Conservation (phyloP, 2,329 filamentous ascomycete genomes). For the Hypoxylon sp. region DNA sequence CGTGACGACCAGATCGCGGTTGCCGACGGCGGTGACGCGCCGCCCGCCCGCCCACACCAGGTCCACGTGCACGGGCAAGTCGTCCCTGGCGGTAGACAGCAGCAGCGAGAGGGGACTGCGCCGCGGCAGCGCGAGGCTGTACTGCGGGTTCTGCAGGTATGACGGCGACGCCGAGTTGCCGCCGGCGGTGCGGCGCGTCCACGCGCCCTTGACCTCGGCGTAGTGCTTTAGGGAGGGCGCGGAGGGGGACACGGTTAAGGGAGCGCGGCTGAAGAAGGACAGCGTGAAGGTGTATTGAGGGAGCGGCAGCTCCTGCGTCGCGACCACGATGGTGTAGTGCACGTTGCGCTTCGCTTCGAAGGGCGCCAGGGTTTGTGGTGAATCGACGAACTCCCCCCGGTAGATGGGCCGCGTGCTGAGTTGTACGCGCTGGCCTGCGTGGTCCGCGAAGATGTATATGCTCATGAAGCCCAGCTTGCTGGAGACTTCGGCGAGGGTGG, state of each 20-base stretch:
- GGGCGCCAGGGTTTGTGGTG: constrained; percentile 88
- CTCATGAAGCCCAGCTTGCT: constrained; percentile 85
- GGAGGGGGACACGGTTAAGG: constrained; percentile 74
- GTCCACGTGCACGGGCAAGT: constrained; percentile 86
- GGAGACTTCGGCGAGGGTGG: constrained; percentile 60
- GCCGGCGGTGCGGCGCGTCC: constrained; percentile 85
- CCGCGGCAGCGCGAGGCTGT: constrained; percentile 72
- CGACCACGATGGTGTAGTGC: constrained; percentile 75
- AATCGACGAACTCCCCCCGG: constrained; percentile 91
- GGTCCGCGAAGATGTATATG: constrained; percentile 83
- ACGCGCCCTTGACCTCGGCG: constrained; percentile 74
- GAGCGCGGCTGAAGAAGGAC: constrained; percentile 80
- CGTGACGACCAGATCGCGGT: constrained; percentile 83
- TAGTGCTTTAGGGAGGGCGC: constrained; percentile 71
- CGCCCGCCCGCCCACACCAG: constrained; percentile 83
- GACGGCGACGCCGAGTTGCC: constrained; percentile 83
- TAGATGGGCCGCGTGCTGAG: constrained; percentile 79
- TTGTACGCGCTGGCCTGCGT: constrained; percentile 78
- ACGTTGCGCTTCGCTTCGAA: constrained; percentile 68
- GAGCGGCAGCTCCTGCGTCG: constrained; percentile 83
- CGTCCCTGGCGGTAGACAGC: constrained; percentile 75
- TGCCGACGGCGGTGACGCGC: constrained; percentile 77
- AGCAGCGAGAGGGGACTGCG: constrained; percentile 78
- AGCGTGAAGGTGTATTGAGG: constrained; percentile 87
- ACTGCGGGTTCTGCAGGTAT: constrained; percentile 92